phyloP scores from a whole-genome alignment of 1,284 basidiomycete species.

The Entoloma clypeatum region DNA sequence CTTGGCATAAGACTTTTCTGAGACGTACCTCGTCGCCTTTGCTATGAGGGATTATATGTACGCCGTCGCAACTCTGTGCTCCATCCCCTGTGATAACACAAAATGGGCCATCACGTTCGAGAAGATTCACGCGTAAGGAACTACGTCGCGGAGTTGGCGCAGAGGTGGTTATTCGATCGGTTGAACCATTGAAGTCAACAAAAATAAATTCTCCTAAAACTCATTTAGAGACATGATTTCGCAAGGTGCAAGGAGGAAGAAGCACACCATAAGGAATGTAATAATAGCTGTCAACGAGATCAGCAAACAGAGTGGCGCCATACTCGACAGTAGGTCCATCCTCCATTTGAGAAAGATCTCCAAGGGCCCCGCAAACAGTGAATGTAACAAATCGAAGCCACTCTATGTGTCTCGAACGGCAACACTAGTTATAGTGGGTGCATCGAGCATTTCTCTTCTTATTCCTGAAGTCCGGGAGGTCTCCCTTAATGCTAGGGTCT shows the following conservation, averaged over 20 bases:
- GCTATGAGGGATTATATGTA: too few relatives aligned
- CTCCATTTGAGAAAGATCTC: conserved; percentile 5
- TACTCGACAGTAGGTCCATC: conserved; percentile 6
- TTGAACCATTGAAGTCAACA: conserved; percentile 9
- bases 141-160: conserved; percentile 4
- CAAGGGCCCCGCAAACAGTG: conserved; percentile 6
- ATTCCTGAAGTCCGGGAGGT: too few relatives aligned
- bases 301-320: background rate
- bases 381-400: conserved; percentile 9
- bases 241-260: background rate
- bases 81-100: background rate
- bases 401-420: too few relatives aligned
- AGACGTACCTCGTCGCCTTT: conserved; percentile 12
- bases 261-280: background rate
- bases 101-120: background rate
- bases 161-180: conserved; percentile 11
- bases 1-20: too few relatives aligned
- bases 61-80: conserved; percentile 2
- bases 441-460: too few relatives aligned
- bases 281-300: background rate
- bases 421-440: too few relatives aligned
- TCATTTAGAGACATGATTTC: background rate
- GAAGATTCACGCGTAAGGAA: conserved; percentile 2
- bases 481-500: too few relatives aligned
- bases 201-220: conserved; percentile 7